Evolutionary conservation across 768 basidiomycete genomes (phyloP).

Genomic region (Pholiota conissans): DNA sequence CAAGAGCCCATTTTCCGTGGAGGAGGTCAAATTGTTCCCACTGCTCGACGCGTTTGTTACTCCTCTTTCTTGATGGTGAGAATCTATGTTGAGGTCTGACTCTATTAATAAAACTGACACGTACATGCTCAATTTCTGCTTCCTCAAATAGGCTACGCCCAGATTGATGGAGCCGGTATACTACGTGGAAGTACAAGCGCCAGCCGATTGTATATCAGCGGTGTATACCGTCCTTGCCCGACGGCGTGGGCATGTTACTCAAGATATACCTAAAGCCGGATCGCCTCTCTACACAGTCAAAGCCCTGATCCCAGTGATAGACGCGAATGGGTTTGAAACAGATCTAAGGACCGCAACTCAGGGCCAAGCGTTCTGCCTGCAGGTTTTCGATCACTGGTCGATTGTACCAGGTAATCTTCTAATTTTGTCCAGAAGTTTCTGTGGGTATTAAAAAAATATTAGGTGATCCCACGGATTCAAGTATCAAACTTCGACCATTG

Average conservation of each 20-base stretch:
- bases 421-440: slow-evolving; percentile 22
- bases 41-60: slow-evolving; percentile 97
- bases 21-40: slow-evolving; percentile 98
- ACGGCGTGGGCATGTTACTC: slow-evolving; percentile 97
- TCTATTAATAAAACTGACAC: slow-evolving; percentile 15
- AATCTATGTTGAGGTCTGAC: slow-evolving; percentile 7
- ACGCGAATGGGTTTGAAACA: slow-evolving; percentile 98
- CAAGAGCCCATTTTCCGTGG: slow-evolving; percentile 97
- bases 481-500: slow-evolving; percentile 92
- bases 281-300: slow-evolving; percentile 98
- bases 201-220: slow-evolving; percentile 97
- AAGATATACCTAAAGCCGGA: slow-evolving; percentile 97
- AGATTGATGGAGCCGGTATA: slow-evolving; percentile 97
- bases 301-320: slow-evolving; percentile 96
- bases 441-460: slow-evolving; percentile 18
- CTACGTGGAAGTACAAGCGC: slow-evolving; percentile 99
- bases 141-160: slow-evolving; percentile 74
- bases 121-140: slow-evolving; percentile 3
- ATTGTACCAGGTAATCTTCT: slow-evolving; percentile 84
- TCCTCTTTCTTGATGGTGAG: slow-evolving; percentile 97
- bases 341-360: slow-evolving; percentile 97
- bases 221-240: slow-evolving; percentile 99
- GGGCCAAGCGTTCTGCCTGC: slow-evolving; percentile 98
- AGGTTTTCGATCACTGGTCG: slow-evolving; percentile 98
- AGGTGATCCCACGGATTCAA: slow-evolving; percentile 98